Evolutionary conservation across 495 filamentous ascomycete species (phyloP), one percentile per base, ranked within the genome.

Genomic region (Penicillium longicatenatum): DNA sequence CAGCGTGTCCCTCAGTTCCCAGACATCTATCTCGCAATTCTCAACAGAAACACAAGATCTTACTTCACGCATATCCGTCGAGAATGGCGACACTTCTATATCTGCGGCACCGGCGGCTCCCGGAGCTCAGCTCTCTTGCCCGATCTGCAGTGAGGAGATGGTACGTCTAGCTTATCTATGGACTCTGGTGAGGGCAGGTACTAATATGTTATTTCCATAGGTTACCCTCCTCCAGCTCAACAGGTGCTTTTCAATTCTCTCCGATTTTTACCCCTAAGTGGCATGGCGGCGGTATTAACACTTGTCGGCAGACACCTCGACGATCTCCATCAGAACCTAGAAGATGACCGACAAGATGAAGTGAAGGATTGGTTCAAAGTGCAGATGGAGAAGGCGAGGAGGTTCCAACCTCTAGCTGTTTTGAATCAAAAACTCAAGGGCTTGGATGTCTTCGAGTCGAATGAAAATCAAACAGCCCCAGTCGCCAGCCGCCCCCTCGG

Each of bases 121-220:
- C 55, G 84, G 80, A 58, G 79, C 81, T 60, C 81, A 83, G 75
- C 82, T 98, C 45, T 84, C 90, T 24, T 98, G 94, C 70, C 94
- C 94, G 43, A 98, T 98, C 57, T 98, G 94, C 73, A 89, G 87
- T 64, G 94, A 98, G 73, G 92, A 97, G 72, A 98, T 98, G 94
- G 91, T 88, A 76, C 53, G 68, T 52, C 39, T 56, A 8, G 7
- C 20, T 43, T 54, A 33, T 46, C 35, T n/a, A 6, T 43, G 33
- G 54, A 21, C 14, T 26, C 35, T 26, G 20, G 14, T n/a, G 12
- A 14, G 20, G n/a, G 31, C 6, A 73, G 42, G 12, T 49, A 39
- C 58, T 54, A 52, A 45, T 45, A 19, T 66, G 19, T 65, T 50
- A 37, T 26, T 9, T 56, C 6, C n/a, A 4, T 58, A 93, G 91